These are phyloP conservation scores for Melanomma pulvis-pyrius DNA, from an alignment of 495 filamentous ascomycete genomes.

Conservation along the genomic window DNA sequence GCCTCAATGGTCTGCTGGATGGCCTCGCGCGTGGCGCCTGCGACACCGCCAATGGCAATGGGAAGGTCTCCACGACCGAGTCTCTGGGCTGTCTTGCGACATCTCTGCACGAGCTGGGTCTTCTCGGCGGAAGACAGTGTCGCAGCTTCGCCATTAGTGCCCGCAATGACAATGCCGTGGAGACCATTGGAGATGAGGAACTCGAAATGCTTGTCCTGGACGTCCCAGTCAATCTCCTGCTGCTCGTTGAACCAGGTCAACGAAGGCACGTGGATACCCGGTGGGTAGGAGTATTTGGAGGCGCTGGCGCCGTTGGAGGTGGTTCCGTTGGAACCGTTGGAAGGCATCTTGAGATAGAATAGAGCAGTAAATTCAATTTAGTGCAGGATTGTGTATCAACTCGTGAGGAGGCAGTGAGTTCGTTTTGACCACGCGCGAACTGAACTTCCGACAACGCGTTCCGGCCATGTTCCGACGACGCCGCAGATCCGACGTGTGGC, in stretches of 20 bases:
- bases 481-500: not conserved
- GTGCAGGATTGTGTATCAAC: not conserved
- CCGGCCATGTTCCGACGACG: conserved; percentile 4
- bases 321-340: conserved; percentile 15
- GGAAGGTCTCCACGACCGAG: conserved; percentile 68
- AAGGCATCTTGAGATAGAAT: conserved; percentile 19
- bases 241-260: conserved; percentile 39
- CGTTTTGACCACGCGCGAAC: not conserved
- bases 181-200: conserved; percentile 78
- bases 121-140: conserved; percentile 41
- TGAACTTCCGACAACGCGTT: not conserved
- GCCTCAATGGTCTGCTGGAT: conserved; percentile 78
- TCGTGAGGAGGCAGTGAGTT: not conserved
- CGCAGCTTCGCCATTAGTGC: conserved; percentile 72
- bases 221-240: conserved; percentile 64
- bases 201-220: conserved; percentile 72
- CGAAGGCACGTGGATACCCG: conserved; percentile 42
- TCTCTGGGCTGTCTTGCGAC: conserved; percentile 70
- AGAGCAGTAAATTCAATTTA: not conserved
- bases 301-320: conserved; percentile 20
- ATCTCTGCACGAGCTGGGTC: conserved; percentile 64
- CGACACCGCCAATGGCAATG: conserved; percentile 80
- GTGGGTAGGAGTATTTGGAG: conserved; percentile 29
- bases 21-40: conserved; percentile 82
- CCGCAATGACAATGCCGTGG: conserved; percentile 79